Conservation (phyloP, 208 protist species). For the Leishmania mexicana region DNA sequence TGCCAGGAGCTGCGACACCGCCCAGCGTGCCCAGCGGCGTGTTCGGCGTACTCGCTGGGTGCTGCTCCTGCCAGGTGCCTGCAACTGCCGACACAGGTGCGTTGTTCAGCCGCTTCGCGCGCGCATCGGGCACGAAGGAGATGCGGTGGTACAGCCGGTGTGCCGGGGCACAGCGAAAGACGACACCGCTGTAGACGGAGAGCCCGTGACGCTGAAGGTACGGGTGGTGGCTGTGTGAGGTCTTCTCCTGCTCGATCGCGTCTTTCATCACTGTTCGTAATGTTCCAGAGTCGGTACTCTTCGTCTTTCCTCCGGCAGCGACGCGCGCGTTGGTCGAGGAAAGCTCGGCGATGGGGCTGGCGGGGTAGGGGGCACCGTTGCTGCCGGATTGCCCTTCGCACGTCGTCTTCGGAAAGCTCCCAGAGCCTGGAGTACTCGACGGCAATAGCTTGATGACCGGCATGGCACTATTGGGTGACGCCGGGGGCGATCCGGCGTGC, state of each 20-base stretch:
- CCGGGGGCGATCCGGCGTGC: neutral
- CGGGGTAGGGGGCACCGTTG: neutral
- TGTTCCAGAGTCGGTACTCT: slow-evolving; percentile 3
- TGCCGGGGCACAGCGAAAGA: slow-evolving; percentile 53
- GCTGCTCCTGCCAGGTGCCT: neutral
- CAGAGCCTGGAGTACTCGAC: neutral
- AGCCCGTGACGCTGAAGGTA: slow-evolving; percentile 50
- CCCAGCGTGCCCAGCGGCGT: neutral
- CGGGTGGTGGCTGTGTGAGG: slow-evolving; percentile 39
- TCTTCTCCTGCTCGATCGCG: slow-evolving; percentile 32
- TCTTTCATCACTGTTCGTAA: slow-evolving; percentile 41
- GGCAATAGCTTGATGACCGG: neutral
- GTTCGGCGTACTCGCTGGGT: neutral
- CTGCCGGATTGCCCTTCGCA: neutral
- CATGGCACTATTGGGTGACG: neutral
- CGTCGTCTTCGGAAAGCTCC: neutral
- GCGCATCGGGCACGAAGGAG: slow-evolving; percentile 27
- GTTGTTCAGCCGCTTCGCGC: slow-evolving; percentile 19
- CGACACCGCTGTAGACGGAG: slow-evolving; percentile 45
- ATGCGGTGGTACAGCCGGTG: slow-evolving; percentile 54
- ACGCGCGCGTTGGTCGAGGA: neutral
- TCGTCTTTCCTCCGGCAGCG: neutral
- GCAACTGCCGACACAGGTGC: slow-evolving; percentile 1
- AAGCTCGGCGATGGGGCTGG: neutral
- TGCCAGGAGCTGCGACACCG: neutral